A percentile compares a stretch with the other conserved stretches of the same genome.
Conservation (phyloP, 108 stramenopile genomes). For the Cyclotella cryptica region DNA sequence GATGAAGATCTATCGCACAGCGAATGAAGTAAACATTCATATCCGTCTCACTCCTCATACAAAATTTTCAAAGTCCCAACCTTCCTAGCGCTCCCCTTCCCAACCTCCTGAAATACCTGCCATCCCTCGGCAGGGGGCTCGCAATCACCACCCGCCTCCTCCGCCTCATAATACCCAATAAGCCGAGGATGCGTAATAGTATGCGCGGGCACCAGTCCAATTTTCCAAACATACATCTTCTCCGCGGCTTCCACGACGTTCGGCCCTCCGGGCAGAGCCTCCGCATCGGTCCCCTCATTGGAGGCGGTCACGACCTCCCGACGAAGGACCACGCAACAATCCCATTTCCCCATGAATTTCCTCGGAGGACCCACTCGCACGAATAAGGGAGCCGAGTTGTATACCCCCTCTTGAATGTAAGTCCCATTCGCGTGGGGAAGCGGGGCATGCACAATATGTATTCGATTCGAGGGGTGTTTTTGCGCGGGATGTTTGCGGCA, state of each 20-base stretch:
- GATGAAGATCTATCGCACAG: too few species aligned
- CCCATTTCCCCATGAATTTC: constrained; percentile 50
- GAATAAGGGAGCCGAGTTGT: constrained; percentile 39
- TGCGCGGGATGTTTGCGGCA: background rate
- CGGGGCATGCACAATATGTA: constrained; percentile 32
- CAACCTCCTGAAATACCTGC: constrained; percentile 38
- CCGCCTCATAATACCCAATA: constrained; percentile 39
- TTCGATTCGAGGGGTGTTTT: constrained; percentile 25
- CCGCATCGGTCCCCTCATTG: background rate
- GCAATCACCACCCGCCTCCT: constrained; percentile 5
- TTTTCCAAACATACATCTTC: constrained; percentile 23
- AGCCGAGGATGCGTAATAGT: constrained; percentile 25
- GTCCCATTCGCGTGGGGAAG: constrained; percentile 53
- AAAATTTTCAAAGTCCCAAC: constrained; percentile 14
- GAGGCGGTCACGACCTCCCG: constrained; percentile 11
- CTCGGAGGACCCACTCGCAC: constrained; percentile 45
- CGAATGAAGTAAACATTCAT: too few species aligned
- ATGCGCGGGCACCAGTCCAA: constrained; percentile 45
- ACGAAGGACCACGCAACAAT: constrained; percentile 45
- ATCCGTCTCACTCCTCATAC: constrained; percentile 4
- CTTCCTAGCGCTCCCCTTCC: background rate
- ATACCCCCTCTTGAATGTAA: constrained; percentile 41
- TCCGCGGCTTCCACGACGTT: background rate
- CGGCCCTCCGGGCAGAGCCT: background rate
- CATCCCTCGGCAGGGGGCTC: constrained; percentile 42